Base-by-base conservation (phyloP, 345 rosid genomes). In the Chamaenerion angustifolium region DNA sequence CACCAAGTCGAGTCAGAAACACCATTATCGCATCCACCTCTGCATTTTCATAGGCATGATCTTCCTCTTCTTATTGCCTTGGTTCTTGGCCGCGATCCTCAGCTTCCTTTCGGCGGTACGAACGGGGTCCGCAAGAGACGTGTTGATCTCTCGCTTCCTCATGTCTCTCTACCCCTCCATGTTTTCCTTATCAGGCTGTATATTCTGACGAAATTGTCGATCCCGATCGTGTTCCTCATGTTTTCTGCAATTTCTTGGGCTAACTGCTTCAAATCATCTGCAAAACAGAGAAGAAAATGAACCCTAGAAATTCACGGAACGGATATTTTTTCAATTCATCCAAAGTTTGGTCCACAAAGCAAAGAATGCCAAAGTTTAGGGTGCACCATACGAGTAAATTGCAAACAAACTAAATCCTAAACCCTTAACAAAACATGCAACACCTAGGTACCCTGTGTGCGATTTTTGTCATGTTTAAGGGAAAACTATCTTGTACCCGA, bases 41-140 rank as follows among this genome's bases (percentile, higher is more conserved):
- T 23, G 45, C 77, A 83, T 57, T 62, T 76, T 83, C 73, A 78
- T 60, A 6, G 80, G 63, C 64, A 67, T 72, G 15, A 80, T 76
- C 77, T 76, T 92, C 64, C 98, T 77, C 55, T 62, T 87, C 79
- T 87, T 92, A 77, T 80, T 70, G 43, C 68, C 80, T 17, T 75
- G 67, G 45, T 78, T 79, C 82, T 87, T 92, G 51, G 77, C 77
- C 11, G 98, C 78, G n/a, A 76, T 54, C 61, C 82, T 79, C 44
- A 80, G 63, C 71, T 87, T 92, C 73, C 98, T 84, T 80, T 84
- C 82, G 19, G 95, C 95, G 56, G 75, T 80, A 31, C 93, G 66
- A 60, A 18, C 64, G 0, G 96, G 96, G 55, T 92, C 84, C 13
- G 79, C 76, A 31, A 87, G 96, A 25, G 95, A 88, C 93, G 84